Evolutionary conservation across 306 rosid genomes (phyloP), one percentile per base, ranked within the genome.

Genomic region (Vigna hirtella): DNA sequence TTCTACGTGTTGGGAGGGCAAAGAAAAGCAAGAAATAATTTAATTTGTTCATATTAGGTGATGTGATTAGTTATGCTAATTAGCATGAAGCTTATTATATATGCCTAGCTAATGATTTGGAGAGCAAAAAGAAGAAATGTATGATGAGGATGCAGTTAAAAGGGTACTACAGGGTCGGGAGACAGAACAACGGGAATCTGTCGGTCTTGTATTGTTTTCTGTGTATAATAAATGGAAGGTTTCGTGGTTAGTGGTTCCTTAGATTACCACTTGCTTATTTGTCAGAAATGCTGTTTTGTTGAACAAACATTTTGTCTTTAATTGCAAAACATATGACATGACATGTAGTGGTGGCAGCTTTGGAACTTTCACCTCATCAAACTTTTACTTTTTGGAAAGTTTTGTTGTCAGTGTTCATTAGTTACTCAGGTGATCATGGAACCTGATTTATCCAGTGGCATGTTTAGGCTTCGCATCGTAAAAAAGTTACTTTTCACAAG

Each of bases 11-110:
- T 81, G 95, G 89, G 47, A 89, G 88, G 80, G 87, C 45, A 9
- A 88, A 83, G 79, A 91, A 77, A 81, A 82, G 75, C 77, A 89
- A 81, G 84, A 91, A 80, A 28, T 92, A 85, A 89, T 30, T 38
- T 40, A 26, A 26, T 26, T 53, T 55, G 20, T 76, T 82, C 52
- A 48, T 68, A 47, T 32, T 59, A 32, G 14, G 8, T 58, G 49
- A 42, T 81, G 28, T 48, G 18, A 15, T 63, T 61, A 71, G 17
- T 45, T 17, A 12, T 3, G 34, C 12, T 58, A 34, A 56, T 48
- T 38, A 34, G 28, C 28, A 64, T 61, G 70, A 62, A 18, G 76
- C n/a, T 72, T 47, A 55, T 79, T 13, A 26, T 26, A 13, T 62
- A 49, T 69, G 45, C 63, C 18, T 9, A 14, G 64, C 66, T 1